Evolutionary conservation across 2,329 filamentous ascomycete genomes (phyloP).

Genomic region (Cercospora nicotianae): DNA sequence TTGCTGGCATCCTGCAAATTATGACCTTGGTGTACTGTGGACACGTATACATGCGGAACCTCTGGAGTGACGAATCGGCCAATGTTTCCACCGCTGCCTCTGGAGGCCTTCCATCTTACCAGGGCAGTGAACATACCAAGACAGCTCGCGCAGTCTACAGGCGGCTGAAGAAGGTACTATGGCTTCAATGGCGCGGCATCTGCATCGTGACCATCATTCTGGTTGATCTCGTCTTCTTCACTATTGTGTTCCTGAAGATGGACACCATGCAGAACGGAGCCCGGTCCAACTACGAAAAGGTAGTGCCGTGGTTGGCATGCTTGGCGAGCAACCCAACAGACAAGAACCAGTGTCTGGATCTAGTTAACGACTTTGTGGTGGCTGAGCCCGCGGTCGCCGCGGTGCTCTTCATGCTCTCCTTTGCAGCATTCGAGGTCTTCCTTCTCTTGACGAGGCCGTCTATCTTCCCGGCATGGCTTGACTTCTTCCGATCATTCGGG

Average conservation of each 20-base stretch:
- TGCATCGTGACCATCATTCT: slow-evolving; percentile 87
- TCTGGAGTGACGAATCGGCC: slow-evolving; percentile 65
- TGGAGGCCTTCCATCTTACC: slow-evolving; percentile 66
- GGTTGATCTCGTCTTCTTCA: slow-evolving; percentile 89
- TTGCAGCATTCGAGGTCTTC: slow-evolving; percentile 80
- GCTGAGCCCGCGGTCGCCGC: slow-evolving; percentile 75
- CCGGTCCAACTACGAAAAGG: slow-evolving; percentile 56
- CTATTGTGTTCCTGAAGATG: slow-evolving; percentile 84
- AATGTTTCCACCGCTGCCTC: slow-evolving; percentile 62
- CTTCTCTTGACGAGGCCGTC: slow-evolving; percentile 77
- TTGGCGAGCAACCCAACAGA: slow-evolving; percentile 60
- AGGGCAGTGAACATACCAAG: slow-evolving; percentile 72
- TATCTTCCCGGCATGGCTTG: slow-evolving; percentile 82
- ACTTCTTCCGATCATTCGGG: slow-evolving; percentile 57
- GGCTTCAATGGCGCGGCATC: slow-evolving; percentile 92
- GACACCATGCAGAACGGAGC: slow-evolving; percentile 67
- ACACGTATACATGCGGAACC: slow-evolving; percentile 85
- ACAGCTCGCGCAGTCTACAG: slow-evolving; percentile 85
- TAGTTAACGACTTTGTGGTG: slow-evolving; percentile 65
- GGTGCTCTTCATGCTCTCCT: slow-evolving; percentile 76
- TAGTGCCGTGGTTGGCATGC: slow-evolving; percentile 69
- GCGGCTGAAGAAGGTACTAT: slow-evolving; percentile 79
- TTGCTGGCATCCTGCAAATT: slow-evolving; percentile 78
- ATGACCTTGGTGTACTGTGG: slow-evolving; percentile 85
- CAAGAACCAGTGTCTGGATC: slow-evolving; percentile 64